Conservation (phyloP, 2,329 filamentous ascomycete species). For the Juglanconis sp. region DNA sequence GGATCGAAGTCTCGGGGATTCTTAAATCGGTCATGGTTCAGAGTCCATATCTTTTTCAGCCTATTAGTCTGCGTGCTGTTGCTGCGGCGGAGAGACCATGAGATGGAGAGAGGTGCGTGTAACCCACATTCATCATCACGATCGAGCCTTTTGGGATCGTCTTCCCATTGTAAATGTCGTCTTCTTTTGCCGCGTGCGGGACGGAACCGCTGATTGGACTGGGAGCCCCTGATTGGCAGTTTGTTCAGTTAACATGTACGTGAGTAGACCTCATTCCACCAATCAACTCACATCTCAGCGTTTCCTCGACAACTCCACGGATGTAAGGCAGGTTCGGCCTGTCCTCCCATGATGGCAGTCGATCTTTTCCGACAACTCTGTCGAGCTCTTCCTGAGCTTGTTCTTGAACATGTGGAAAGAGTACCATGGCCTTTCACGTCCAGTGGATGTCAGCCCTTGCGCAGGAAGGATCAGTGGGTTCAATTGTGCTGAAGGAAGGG, state of each 20-base stretch:
- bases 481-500: not conserved
- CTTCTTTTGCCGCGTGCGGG: not conserved
- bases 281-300: not conserved
- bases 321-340: not conserved
- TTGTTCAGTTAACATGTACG: not conserved
- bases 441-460: no score
- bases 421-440: not conserved
- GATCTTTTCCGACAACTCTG: not conserved
- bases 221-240: not conserved
- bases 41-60: not conserved
- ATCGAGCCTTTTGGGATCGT: not conserved
- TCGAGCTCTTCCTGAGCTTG: not conserved
- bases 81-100: not conserved
- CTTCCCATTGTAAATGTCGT: not conserved
- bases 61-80: not conserved
- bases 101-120: no score
- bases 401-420: not conserved
- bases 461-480: not conserved
- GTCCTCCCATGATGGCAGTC: not conserved
- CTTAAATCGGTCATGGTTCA: not conserved
- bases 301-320: not conserved
- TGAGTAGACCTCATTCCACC: not conserved
- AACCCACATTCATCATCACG: conserved; percentile 2
- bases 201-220: conserved; percentile 2
- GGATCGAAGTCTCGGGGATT: not conserved